These are phyloP conservation scores for Mrakia frigida DNA, from an alignment of 768 basidiomycete species.

Conservation along the genomic window DNA sequence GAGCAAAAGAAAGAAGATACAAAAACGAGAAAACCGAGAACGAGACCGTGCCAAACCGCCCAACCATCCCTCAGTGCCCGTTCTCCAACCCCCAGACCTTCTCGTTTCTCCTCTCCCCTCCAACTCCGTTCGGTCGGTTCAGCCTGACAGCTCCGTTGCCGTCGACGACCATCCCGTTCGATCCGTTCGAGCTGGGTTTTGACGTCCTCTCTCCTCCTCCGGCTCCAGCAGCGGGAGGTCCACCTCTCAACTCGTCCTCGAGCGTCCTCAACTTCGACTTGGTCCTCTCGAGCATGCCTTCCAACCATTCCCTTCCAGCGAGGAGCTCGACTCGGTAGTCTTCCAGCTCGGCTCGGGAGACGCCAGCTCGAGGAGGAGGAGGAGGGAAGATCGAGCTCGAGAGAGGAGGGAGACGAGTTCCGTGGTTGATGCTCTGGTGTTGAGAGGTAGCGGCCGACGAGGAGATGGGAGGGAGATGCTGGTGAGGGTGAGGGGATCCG, in stretches of 20 bases:
- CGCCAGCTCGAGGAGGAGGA: background rate
- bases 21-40: background rate
- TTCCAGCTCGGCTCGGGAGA: slow-evolving; percentile 11
- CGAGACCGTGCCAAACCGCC: background rate
- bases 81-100: slow-evolving; percentile 5
- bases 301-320: slow-evolving; percentile 21
- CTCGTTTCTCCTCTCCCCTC: background rate
- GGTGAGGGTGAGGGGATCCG: background rate
- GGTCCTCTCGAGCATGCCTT: slow-evolving; percentile 24
- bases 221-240: background rate
- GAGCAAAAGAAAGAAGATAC: background rate
- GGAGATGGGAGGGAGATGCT: slow-evolving; percentile 6
- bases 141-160: slow-evolving; percentile 1
- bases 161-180: background rate
- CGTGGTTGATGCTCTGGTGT: background rate
- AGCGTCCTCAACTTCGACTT: background rate
- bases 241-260: slow-evolving; percentile 23
- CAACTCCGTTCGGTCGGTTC: background rate
- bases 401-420: background rate
- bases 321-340: slow-evolving; percentile 21
- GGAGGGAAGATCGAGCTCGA: slow-evolving; percentile 12
- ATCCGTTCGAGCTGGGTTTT: background rate
- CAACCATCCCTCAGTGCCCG: background rate
- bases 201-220: background rate
- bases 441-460: background rate